phyloP scores from a whole-genome alignment of 192 early-diverging fungal species.

The Coemansia sp. region DNA sequence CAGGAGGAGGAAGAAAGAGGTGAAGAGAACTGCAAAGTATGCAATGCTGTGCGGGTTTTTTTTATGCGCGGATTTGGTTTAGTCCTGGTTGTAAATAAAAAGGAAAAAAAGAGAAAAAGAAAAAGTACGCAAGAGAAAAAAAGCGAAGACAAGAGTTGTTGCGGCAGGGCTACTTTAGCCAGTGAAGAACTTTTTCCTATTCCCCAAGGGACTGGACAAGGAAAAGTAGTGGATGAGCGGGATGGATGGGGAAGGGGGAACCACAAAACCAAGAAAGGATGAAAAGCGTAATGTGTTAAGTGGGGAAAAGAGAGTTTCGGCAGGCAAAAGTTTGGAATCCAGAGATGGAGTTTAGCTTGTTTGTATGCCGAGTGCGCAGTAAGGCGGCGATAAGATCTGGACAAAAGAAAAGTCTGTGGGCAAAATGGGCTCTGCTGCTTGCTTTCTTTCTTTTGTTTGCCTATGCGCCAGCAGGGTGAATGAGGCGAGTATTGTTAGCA shows the following conservation, averaged over 20 bases:
- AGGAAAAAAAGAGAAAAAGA: constrained; percentile 9
- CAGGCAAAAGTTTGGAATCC: background rate
- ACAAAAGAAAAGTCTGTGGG: background rate
- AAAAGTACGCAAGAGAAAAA: constrained; percentile 5
- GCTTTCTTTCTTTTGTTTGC: no score
- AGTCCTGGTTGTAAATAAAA: constrained; percentile 9
- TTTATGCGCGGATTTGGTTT: constrained; percentile 4
- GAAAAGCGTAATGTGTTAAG: background rate
- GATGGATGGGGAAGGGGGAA: background rate
- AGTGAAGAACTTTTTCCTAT: background rate
- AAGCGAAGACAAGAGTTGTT: constrained; percentile 3
- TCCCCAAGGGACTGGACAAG: constrained; percentile 3
- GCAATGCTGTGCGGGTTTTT: constrained; percentile 7
- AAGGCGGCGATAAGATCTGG: background rate
- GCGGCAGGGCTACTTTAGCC: background rate
- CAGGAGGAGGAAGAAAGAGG: constrained; percentile 9
- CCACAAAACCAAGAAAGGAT: no score
- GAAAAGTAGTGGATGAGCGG: background rate
- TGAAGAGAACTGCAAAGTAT: constrained; percentile 12
- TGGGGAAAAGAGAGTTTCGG: background rate
- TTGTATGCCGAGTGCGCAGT: background rate
- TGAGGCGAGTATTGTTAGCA: no score
- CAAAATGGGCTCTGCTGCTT: no score
- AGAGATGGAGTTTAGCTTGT: background rate
- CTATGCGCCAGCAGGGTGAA: no score